Conservation (phyloP, 2,329 filamentous ascomycete genomes). For the Neofusicoccum umdonicola region DNA sequence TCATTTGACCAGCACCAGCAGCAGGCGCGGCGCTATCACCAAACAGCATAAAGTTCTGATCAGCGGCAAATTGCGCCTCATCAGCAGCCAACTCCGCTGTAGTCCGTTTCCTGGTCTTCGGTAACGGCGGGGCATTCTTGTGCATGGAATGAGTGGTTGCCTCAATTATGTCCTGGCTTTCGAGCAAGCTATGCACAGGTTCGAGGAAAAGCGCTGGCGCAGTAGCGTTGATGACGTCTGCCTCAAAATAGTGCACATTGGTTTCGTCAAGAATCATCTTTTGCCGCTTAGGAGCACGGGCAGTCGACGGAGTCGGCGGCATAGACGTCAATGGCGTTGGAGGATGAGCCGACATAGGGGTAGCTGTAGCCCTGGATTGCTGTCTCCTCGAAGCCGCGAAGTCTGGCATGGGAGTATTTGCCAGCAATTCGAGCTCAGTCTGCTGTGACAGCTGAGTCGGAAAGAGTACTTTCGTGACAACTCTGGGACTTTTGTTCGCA, state of each 20-base stretch:
- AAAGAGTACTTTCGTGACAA: conserved; percentile 71
- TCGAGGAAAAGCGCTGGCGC: conserved; percentile 74
- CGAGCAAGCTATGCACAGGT: conserved; percentile 66
- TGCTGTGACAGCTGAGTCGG: conserved; percentile 76
- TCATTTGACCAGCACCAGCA: conserved; percentile 54
- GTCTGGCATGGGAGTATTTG: conserved; percentile 62
- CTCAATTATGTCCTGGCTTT: conserved; percentile 70
- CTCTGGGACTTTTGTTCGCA: conserved; percentile 43
- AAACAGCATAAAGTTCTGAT: conserved; percentile 89
- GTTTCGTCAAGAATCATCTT: conserved; percentile 73
- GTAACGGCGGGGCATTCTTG: conserved; percentile 70
- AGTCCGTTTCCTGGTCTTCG: conserved; percentile 88
- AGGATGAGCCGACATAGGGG: conserved; percentile 56
- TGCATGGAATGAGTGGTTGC: conserved; percentile 75
- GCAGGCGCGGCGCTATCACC: conserved; percentile 78
- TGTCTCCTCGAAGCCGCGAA: conserved; percentile 49
- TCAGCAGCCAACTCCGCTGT: conserved; percentile 93
- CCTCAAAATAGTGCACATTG: conserved; percentile 73
- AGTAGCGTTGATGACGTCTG: conserved; percentile 70
- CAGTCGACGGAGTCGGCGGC: conserved; percentile 57
- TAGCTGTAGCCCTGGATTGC: conserved; percentile 44
- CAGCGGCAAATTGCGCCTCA: conserved; percentile 83
- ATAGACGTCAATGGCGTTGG: conserved; percentile 59
- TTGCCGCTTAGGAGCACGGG: conserved; percentile 63
- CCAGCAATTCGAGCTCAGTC: conserved; percentile 73